Percentiles rank a stretch among this genome's conserved stretches.
These are phyloP conservation scores for Sporodiniella umbellata DNA, from an alignment of 371 early-diverging fungal species.

Conservation along the genomic window DNA sequence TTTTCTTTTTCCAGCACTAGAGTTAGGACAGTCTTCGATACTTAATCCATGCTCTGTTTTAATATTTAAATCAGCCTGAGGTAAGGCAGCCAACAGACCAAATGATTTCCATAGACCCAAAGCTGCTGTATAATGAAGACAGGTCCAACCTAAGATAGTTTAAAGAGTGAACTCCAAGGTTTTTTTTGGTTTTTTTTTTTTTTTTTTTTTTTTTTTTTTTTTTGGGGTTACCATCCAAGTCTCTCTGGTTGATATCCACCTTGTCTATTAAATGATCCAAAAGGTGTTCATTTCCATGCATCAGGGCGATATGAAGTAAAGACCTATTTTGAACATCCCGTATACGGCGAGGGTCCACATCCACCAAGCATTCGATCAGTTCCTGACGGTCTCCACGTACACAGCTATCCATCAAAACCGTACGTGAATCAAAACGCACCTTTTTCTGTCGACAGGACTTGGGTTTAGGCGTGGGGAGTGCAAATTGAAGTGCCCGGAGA, in stretches of 20 bases:
- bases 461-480: too few species aligned
- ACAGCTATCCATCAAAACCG: slow-evolving; percentile 40
- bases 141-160: too few species aligned
- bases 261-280: slow-evolving; percentile 19
- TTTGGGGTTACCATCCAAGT: too few species aligned
- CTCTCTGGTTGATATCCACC: slow-evolving; percentile 36
- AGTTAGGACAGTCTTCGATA: slow-evolving; percentile 38
- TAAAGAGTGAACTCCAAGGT: too few species aligned
- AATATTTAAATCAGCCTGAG: slow-evolving; percentile 26
- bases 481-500: too few species aligned
- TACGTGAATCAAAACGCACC: slow-evolving; percentile 37
- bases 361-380: slow-evolving; percentile 4
- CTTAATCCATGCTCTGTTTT: slow-evolving; percentile 28
- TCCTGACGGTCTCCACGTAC: slow-evolving; percentile 33
- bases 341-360: slow-evolving; percentile 3
- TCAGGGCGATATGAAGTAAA: slow-evolving; percentile 33
- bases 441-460: too few species aligned
- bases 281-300: slow-evolving; percentile 35
- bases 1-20: slow-evolving; percentile 23
- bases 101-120: slow-evolving; percentile 37
- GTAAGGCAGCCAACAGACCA: slow-evolving; percentile 22
- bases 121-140: slow-evolving; percentile 45
- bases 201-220: too few species aligned
- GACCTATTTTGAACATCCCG: slow-evolving; percentile 20
- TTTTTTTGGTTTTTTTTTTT: too few species aligned